These are phyloP conservation scores for Suaeda aralocaspica DNA, from an alignment of 148 eudicot genomes.

Conservation along the genomic window DNA sequence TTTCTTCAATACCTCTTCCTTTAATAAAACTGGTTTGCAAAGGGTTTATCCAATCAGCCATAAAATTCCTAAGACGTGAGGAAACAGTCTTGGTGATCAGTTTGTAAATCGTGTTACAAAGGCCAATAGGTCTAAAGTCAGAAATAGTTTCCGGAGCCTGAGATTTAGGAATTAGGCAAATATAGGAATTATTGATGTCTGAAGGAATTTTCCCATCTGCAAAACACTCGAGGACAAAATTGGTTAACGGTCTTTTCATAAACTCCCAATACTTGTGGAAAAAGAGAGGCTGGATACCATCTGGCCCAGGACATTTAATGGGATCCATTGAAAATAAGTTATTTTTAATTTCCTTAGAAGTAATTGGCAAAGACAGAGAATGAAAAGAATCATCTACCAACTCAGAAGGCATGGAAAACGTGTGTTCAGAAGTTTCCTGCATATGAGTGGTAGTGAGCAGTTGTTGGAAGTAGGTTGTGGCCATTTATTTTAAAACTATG, in stretches of 20 bases:
- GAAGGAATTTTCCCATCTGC: background rate
- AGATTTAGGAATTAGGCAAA: background rate
- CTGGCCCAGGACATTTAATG: too few relatives aligned
- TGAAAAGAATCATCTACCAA: too few relatives aligned
- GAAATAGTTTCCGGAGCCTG: background rate
- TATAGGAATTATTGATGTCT: background rate
- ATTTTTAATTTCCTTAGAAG: background rate
- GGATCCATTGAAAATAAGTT: too few relatives aligned
- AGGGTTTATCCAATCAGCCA: background rate
- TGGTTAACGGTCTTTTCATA: background rate
- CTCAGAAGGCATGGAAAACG: too few relatives aligned
- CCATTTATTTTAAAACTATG: too few relatives aligned
- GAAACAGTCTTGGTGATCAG: background rate
- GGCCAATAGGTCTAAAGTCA: background rate
- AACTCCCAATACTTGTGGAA: background rate
- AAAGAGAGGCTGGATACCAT: too few relatives aligned
- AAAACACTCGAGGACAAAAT: background rate
- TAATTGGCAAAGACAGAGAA: too few relatives aligned
- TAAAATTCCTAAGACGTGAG: background rate
- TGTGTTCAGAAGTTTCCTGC: background rate
- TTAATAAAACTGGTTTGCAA: background rate
- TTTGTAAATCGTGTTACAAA: too few relatives aligned
- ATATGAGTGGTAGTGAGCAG: too few relatives aligned
- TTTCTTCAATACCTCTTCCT: background rate
- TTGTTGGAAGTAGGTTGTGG: too few relatives aligned